Conservation (phyloP, 805 yeast genomes). For the Saccharomycopsis vini region DNA sequence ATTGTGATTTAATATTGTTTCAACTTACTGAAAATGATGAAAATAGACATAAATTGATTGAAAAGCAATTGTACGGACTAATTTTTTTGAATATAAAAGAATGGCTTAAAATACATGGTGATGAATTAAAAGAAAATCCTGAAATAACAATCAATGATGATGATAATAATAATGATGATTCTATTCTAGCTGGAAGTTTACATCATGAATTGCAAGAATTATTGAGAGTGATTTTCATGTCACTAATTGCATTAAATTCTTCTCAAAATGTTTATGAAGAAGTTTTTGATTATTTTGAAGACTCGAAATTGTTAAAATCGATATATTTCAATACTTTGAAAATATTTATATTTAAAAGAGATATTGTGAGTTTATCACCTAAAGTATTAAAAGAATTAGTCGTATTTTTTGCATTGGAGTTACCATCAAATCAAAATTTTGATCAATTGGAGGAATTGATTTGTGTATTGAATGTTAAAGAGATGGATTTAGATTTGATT, state of each 20-base stretch:
- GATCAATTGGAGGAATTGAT: conserved; percentile 51
- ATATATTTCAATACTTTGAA: conserved; percentile 36
- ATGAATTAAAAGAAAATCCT: conserved; percentile 25
- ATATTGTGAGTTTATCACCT: conserved; percentile 36
- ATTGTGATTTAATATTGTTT: conserved; percentile 38
- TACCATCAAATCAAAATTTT: conserved; percentile 20
- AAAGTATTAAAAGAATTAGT: conserved; percentile 45
- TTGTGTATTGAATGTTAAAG: conserved; percentile 55
- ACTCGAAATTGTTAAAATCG: conserved; percentile 22
- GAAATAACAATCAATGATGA: conserved; percentile 17
- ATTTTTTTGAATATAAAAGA: conserved; percentile 43
- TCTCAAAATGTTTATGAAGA: conserved; percentile 33
- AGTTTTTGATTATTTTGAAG: conserved; percentile 36
- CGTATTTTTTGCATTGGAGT: conserved; percentile 31
- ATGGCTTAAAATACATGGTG: conserved; percentile 27
- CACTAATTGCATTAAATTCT: conserved; percentile 31
- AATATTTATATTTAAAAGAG: conserved; percentile 29
- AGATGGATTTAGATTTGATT: conserved; percentile 73
- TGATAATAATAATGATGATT: no score
- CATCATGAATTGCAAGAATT: conserved; percentile 25
- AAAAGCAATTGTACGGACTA: conserved; percentile 47
- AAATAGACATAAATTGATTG: conserved; percentile 40
- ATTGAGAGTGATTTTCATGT: conserved; percentile 32
- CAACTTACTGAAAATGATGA: conserved; percentile 45
- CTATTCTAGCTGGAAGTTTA: no score